Evolutionary conservation across 345 rosid species (phyloP).

Genomic region (Sonneratia alba): DNA sequence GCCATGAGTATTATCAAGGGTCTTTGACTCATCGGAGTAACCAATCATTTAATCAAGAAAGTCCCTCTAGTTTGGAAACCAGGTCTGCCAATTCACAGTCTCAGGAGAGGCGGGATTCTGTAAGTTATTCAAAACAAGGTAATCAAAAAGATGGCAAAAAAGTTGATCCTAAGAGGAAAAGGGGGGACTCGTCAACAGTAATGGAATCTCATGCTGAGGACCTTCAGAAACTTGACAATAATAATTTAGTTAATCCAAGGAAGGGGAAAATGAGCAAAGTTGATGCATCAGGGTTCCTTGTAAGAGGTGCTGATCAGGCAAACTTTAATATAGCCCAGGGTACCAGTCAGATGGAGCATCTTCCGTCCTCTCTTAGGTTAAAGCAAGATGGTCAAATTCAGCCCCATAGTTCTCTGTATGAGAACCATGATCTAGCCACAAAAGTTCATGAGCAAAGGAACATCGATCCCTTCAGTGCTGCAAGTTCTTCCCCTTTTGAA

Average conservation of each 20-base stretch:
- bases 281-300: slow-evolving; percentile 38
- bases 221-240: slow-evolving; percentile 40
- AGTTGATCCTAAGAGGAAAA: slow-evolving; percentile 60
- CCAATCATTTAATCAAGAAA: slow-evolving; percentile 78
- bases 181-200: slow-evolving; percentile 52
- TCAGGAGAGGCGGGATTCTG: slow-evolving; percentile 51
- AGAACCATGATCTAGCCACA: slow-evolving; percentile 9
- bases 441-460: slow-evolving; percentile 11
- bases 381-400: slow-evolving; percentile 29
- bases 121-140: slow-evolving; percentile 18
- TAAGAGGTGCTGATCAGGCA: slow-evolving; percentile 28
- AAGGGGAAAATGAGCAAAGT: slow-evolving; percentile 61
- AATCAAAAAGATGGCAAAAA: slow-evolving; percentile 51
- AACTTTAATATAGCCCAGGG: slow-evolving; percentile 24
- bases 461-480: slow-evolving; percentile 9
- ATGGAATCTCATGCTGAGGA: slow-evolving; percentile 45
- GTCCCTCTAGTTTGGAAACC: slow-evolving; percentile 88
- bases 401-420: slow-evolving; percentile 16
- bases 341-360: slow-evolving; percentile 30
- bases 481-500: slow-evolving; percentile 10
- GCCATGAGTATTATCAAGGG: slow-evolving; percentile 73
- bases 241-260: slow-evolving; percentile 29
- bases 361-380: slow-evolving; percentile 19
- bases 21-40: slow-evolving; percentile 54
- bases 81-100: slow-evolving; percentile 75